Base-by-base conservation (phyloP, 331 rosid species). In the Acacia pycnantha region DNA sequence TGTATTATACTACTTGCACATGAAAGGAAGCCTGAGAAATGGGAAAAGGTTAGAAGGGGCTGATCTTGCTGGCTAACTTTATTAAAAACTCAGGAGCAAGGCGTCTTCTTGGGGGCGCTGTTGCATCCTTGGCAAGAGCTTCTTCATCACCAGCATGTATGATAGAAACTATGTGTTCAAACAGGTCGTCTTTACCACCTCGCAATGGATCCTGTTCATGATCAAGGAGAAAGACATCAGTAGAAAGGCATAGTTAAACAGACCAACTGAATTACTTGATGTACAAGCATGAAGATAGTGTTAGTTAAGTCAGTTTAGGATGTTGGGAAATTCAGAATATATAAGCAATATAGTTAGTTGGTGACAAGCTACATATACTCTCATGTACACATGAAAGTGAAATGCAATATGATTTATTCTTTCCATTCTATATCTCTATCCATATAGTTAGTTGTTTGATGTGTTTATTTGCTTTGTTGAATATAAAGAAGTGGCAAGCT, bases 151-250 rank as follows among this genome's bases (percentile, higher is more conserved):
- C 72, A 3, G 94, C 86, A 83, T 96, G 99, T 76, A 96, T 79
- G 14, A 88, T 64, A 53, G 94, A 68, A 87, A 96, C 87, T 71
- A 88, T 16, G n/a, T 87, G 89, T 61, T 96, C 98, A 78, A 96
- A 91, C 78, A 91, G 82, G 54, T 87, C 97, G 37, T 96, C 96
- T 82, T 84, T 89, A 53, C 99, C 99, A 13, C 99, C 99, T 81
- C 99, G 90, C 29, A 96, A 80, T 22, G 99, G 99, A 89, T 96
- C 99, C 99, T 96, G 92, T 31, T 74, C 64, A 84, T 72, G 73
- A 66, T 64, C 65, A 70, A 66, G 18, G 72, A 72, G 74, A 12
- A 71, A 64, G 31, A 77, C 54, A 12, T 77, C 31, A 11, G 48
- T 40, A 19, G 59, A 62, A 21, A 75, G 67, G 72, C 64, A 27